These are phyloP conservation scores for Colletotrichum magnum DNA, from an alignment of 2,329 filamentous ascomycete genomes.

Conservation along the genomic window DNA sequence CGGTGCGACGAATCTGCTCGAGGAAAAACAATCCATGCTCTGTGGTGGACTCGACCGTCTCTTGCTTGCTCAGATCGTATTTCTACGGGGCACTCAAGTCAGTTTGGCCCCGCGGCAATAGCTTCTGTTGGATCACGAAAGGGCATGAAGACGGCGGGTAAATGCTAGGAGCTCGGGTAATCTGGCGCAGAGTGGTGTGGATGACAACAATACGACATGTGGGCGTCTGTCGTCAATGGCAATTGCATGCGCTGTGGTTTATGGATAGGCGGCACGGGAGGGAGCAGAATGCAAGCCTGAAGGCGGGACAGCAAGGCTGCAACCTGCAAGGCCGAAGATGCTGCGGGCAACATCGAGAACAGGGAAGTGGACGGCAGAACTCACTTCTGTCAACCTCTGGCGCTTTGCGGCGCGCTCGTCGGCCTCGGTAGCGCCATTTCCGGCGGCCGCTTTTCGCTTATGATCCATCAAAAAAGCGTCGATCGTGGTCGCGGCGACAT, in stretches of 20 bases:
- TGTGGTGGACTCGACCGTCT: conserved; percentile 78
- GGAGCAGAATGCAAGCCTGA: conserved; percentile 13
- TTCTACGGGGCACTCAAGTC: conserved; percentile 46
- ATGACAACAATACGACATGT: conserved; percentile 6
- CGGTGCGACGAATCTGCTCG: conserved; percentile 80
- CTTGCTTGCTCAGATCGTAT: conserved; percentile 67
- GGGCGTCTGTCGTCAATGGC: conserved; percentile 3
- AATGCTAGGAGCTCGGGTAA: conserved; percentile 4
- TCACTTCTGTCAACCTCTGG: conserved; percentile 67
- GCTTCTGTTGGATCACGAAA: conserved; percentile 27
- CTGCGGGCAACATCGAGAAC: background rate
- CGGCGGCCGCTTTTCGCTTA: conserved; percentile 67
- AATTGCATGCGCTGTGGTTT: background rate
- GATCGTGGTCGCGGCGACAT: conserved; percentile 26
- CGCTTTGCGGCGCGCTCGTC: conserved; percentile 70
- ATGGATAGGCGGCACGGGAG: background rate
- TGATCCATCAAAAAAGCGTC: conserved; percentile 61
- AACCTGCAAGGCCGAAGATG: conserved; percentile 10
- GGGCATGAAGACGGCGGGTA: conserved; percentile 20
- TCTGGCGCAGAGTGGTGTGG: conserved; percentile 28
- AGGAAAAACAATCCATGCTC: conserved; percentile 81
- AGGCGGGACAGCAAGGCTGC: background rate
- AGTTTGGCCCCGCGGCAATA: conserved; percentile 14
- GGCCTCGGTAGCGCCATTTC: conserved; percentile 61
- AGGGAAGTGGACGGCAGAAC: conserved; percentile 43